A percentile compares a stretch with the other conserved stretches of the same genome.
phyloP scores from a whole-genome alignment of 768 basidiomycete species.

The Panaeolus papilionaceus region DNA sequence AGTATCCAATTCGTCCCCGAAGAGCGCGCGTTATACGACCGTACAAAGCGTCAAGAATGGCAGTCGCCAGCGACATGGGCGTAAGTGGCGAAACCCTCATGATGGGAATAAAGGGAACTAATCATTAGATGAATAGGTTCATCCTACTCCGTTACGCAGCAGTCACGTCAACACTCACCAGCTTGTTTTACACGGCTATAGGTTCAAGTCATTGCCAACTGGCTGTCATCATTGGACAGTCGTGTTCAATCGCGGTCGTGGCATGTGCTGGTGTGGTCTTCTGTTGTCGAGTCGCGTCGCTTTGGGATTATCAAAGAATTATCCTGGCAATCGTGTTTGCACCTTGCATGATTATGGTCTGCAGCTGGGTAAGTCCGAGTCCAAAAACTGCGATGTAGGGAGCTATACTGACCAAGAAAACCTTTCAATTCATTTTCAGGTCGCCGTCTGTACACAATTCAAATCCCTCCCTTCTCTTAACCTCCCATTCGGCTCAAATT shows the following conservation, averaged over 20 bases:
- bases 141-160: constrained; percentile 40
- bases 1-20: constrained; percentile 37
- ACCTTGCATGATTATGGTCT: constrained; percentile 34
- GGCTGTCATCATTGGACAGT: constrained; percentile 36
- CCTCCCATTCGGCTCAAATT: constrained; percentile 40
- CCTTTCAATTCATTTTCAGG: constrained; percentile 22
- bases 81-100: constrained; percentile 26
- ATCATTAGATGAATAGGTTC: constrained; percentile 29
- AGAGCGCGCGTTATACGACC: constrained; percentile 34
- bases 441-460: constrained; percentile 38
- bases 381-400: neutral
- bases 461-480: constrained; percentile 30
- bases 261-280: constrained; percentile 39
- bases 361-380: constrained; percentile 36
- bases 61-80: constrained; percentile 36
- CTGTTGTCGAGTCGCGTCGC: constrained; percentile 38
- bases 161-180: constrained; percentile 34
- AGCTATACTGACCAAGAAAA: neutral
- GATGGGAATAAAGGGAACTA: neutral
- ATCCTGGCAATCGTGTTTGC: constrained; percentile 31
- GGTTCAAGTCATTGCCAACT: constrained; percentile 36
- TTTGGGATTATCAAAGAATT: constrained; percentile 38
- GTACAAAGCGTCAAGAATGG: constrained; percentile 33
- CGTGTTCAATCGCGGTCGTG: constrained; percentile 35
- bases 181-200: constrained; percentile 35